Percentiles rank a stretch among this genome's conserved stretches.
phyloP scores from a whole-genome alignment of 108 stramenopile genomes.

The Cyclotella kingstonii region DNA sequence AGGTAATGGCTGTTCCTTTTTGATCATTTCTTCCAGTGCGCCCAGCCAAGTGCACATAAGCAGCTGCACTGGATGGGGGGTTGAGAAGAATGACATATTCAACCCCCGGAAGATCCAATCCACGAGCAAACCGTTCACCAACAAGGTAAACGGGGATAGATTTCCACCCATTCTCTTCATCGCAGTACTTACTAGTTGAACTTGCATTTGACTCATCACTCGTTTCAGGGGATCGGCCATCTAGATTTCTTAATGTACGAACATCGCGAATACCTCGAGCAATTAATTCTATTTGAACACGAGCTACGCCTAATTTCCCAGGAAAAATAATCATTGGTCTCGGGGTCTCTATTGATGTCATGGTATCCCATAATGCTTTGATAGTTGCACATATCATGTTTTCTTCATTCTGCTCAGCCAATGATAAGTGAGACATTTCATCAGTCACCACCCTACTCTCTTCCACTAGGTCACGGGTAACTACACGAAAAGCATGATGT shows the following conservation, averaged over 20 bases:
- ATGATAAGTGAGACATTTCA: conserved; percentile 2
- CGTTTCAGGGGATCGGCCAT: conserved; percentile 3
- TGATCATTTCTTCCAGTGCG: conserved; percentile 61
- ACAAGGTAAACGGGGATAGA: conserved; percentile 53
- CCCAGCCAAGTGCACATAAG: conserved; percentile 72
- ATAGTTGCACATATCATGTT: conserved; percentile 29
- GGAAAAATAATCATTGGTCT: conserved; percentile 65
- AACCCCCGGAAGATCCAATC: conserved; percentile 62
- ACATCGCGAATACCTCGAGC: conserved; percentile 44
- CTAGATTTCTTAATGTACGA: conserved; percentile 42
- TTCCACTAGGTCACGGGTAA: not conserved
- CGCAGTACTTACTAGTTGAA: too few species aligned
- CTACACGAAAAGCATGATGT: conserved; percentile 47
- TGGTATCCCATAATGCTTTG: conserved; percentile 31
- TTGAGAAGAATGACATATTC: conserved; percentile 56
- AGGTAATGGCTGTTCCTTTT: conserved; percentile 52
- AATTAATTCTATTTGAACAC: conserved; percentile 39
- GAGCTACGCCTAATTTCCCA: conserved; percentile 58
- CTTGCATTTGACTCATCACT: not conserved
- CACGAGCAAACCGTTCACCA: conserved; percentile 68
- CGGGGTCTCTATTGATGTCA: conserved; percentile 18
- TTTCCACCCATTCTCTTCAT: conserved; percentile 36
- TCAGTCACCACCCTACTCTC: conserved; percentile 12
- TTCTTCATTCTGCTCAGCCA: conserved; percentile 39
- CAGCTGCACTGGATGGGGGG: conserved; percentile 64